Conservation (phyloP, 2,329 filamentous ascomycete species). For the Aureobasidium lini region DNA sequence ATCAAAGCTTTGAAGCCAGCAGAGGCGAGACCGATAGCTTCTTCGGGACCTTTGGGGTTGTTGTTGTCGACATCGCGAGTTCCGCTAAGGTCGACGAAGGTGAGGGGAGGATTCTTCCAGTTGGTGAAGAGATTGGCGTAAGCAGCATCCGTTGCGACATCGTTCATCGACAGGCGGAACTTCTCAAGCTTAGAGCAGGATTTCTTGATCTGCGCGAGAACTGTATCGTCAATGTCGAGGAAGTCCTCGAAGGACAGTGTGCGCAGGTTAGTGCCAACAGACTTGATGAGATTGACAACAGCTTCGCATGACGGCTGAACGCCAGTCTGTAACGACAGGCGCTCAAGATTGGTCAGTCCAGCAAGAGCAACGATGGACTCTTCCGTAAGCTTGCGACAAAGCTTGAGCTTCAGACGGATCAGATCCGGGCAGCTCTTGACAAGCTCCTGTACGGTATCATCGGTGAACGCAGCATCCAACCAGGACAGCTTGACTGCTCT, state of each 20-base stretch:
- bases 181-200: slow-evolving; percentile 64
- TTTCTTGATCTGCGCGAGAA: slow-evolving; percentile 64
- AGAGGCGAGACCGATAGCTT: slow-evolving; percentile 64
- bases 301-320: slow-evolving; percentile 48
- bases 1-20: slow-evolving; percentile 74
- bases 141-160: slow-evolving; percentile 64
- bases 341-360: slow-evolving; percentile 55
- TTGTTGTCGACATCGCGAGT: slow-evolving; percentile 69
- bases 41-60: slow-evolving; percentile 56
- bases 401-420: slow-evolving; percentile 67
- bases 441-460: slow-evolving; percentile 59
- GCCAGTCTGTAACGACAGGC: slow-evolving; percentile 66
- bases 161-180: slow-evolving; percentile 73
- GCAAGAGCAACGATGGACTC: slow-evolving; percentile 59
- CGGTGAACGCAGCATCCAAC: slow-evolving; percentile 73
- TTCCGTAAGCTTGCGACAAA: slow-evolving; percentile 67
- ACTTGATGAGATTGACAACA: slow-evolving; percentile 54
- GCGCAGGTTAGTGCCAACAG: slow-evolving; percentile 58
- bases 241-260: slow-evolving; percentile 73
- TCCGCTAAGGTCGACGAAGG: slow-evolving; percentile 65
- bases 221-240: slow-evolving; percentile 55
- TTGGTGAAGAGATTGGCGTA: slow-evolving; percentile 64
- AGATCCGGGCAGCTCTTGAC: slow-evolving; percentile 59
- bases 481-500: slow-evolving; percentile 70
- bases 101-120: slow-evolving; percentile 68